A percentile compares a stretch with the other conserved stretches of the same genome.
phyloP scores from a whole-genome alignment of 371 early-diverging fungal species.

The Vairimorpha apis region DNA sequence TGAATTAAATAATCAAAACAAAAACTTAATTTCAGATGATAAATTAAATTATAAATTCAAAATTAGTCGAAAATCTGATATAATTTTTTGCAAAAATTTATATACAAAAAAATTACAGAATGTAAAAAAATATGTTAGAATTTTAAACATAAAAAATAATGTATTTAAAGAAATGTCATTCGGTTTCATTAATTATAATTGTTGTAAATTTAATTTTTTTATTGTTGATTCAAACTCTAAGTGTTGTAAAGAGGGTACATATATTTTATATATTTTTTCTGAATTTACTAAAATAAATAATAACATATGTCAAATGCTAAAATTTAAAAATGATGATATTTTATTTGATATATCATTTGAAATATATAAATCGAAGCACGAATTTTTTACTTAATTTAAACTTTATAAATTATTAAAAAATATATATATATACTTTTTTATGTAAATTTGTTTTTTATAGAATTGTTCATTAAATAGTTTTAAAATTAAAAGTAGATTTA shows the following conservation, averaged over 20 bases:
- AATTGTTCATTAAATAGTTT: no score
- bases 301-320: not conserved
- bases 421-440: no score
- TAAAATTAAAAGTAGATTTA: no score
- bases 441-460: no score
- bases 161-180: constrained; percentile 19
- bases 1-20: not conserved
- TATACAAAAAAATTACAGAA: not conserved
- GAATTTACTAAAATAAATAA: not conserved
- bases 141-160: not conserved
- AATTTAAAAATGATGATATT: constrained; percentile 15
- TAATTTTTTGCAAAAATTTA: constrained; percentile 11
- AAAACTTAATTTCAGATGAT: not conserved
- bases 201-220: constrained; percentile 7
- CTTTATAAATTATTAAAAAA: not conserved
- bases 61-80: constrained; percentile 5
- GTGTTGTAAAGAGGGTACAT: constrained; percentile 29
- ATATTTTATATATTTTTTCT: constrained; percentile 15
- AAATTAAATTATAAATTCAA: not conserved
- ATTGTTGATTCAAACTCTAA: constrained; percentile 24
- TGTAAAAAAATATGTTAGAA: constrained; percentile 9
- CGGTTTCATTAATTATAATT: not conserved
- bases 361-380: not conserved
- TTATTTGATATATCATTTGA: constrained; percentile 20
- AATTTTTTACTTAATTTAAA: not conserved